Conservation (phyloP, 768 basidiomycete genomes). For the Sutorius australiensis region DNA sequence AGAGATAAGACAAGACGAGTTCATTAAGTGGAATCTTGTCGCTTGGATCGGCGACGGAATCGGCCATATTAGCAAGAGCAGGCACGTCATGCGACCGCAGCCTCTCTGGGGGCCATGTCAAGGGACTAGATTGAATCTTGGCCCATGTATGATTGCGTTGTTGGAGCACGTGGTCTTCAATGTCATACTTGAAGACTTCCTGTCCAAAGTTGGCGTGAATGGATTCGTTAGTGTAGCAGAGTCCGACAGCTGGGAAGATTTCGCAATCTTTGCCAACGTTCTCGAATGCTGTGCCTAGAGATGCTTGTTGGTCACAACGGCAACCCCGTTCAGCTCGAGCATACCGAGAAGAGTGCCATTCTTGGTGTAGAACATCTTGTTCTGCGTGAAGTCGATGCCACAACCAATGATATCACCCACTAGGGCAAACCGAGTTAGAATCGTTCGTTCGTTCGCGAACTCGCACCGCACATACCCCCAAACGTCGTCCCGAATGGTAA, state of each 20-base stretch:
- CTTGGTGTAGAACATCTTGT: conserved; percentile 85
- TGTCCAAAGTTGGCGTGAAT: conserved; percentile 88
- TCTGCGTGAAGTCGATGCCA: conserved; percentile 83
- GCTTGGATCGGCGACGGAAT: conserved; percentile 40
- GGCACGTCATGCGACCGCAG: conserved; percentile 6
- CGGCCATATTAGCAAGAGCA: conserved; percentile 1
- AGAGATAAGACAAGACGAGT: conserved; percentile 74
- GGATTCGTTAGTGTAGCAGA: conserved; percentile 75
- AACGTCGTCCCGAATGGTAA: conserved; percentile 74
- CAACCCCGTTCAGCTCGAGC: not conserved
- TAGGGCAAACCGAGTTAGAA: conserved; percentile 28
- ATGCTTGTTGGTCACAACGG: conserved; percentile 11
- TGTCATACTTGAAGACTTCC: conserved; percentile 83
- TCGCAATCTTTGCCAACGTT: conserved; percentile 62
- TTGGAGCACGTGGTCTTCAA: conserved; percentile 79
- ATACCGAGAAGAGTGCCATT: conserved; percentile 73
- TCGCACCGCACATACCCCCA: conserved; percentile 53
- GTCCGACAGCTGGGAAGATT: conserved; percentile 84
- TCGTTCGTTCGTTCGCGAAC: not conserved
- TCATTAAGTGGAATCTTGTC: conserved; percentile 61
- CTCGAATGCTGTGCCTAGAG: conserved; percentile 64
- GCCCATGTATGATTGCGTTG: conserved; percentile 64
- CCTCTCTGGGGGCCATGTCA: conserved; percentile 41
- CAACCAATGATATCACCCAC: conserved; percentile 89
- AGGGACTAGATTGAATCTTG: conserved; percentile 55